Base-by-base conservation (phyloP, 23 red algal genomes). In the Pyropia haitanensis region DNA sequence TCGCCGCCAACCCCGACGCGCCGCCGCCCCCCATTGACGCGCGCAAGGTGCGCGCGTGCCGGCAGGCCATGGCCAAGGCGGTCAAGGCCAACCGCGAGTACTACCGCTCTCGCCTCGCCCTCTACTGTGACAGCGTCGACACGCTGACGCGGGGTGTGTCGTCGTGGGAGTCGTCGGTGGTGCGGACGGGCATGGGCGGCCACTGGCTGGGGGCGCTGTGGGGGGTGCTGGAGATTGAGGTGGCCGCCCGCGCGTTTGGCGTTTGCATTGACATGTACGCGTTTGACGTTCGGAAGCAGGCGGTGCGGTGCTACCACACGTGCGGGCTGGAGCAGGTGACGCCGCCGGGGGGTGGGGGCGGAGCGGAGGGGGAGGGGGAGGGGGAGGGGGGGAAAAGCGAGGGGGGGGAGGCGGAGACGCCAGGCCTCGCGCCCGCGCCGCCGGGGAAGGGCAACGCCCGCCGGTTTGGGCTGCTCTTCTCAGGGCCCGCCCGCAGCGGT, bases 171-270 rank as follows among this genome's bases (percentile, higher is more conserved):
- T 16, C 46, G 32, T 60, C 51, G 16, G 82, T 87, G 22, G 21
- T 71, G 20, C 33, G 30, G 62, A 64, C 63, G 18, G 82, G 82
- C 18, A n/a, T 77, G 9, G 18, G 68, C 56, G 82, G 82, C 14
- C 82, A 87, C 51, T 88, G 84, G 84, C 70, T 88, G 15, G 84
- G 84, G n/a, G 63, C 71, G 18, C 51, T 65, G 72, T 88, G 84
- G 84, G 84, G 84, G 1, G 60, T 53, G 23, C 24, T 88, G 46
- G 84, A 88, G 64, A 68, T 88, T 18, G 51, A 53, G 10, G 76
- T 67, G 20, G 50, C 77, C 26, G 84, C 73, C n/a, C 58, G 56
- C 33, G 73, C 73, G 18, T 63, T 73, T 44, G 32, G 28, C 2
- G 68, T 88, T 6, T 57, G 33, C 19, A 55, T 88, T 22, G 84